Evolutionary conservation across 805 yeast genomes (phyloP).

Genomic region (Kregervanrija fluxuum): DNA sequence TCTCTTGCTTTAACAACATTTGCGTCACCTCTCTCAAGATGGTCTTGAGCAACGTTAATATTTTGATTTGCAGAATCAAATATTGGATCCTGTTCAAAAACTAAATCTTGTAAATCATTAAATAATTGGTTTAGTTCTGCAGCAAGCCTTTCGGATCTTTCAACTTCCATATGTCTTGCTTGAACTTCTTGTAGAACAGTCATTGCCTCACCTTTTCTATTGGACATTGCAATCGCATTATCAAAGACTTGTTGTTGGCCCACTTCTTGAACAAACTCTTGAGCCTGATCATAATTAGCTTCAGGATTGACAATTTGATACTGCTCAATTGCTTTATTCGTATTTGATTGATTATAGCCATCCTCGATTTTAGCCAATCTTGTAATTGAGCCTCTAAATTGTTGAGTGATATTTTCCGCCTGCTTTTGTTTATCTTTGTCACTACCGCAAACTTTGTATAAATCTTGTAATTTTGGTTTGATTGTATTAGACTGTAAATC

Average conservation of each 20-base stretch:
- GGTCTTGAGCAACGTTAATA: constrained; percentile 76
- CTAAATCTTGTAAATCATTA: constrained; percentile 93
- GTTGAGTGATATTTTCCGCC: constrained; percentile 80
- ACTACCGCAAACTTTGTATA: constrained; percentile 60
- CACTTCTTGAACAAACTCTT: constrained; percentile 75
- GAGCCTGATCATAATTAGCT: constrained; percentile 77
- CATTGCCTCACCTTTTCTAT: constrained; percentile 91
- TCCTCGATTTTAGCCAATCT: constrained; percentile 83
- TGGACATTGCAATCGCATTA: constrained; percentile 80
- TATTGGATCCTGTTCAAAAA: constrained; percentile 88
- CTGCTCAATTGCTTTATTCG: constrained; percentile 87
- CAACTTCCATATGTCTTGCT: constrained; percentile 89
- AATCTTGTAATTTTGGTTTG: constrained; percentile 67
- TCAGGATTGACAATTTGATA: constrained; percentile 83
- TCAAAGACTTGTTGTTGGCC: constrained; percentile 90
- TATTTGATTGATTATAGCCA: constrained; percentile 74
- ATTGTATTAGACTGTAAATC: constrained; percentile 62
- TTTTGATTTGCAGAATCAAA: constrained; percentile 78
- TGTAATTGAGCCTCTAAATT: constrained; percentile 80
- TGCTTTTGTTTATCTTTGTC: constrained; percentile 83
- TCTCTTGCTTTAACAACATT: constrained; percentile 87
- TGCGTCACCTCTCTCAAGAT: constrained; percentile 90
- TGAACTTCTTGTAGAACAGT: constrained; percentile 94
- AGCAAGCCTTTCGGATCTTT: constrained; percentile 91
- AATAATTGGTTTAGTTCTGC: constrained; percentile 91